These are phyloP conservation scores for Pythium angustatum DNA, from an alignment of 352 stramenopile genomes.

Conservation along the genomic window DNA sequence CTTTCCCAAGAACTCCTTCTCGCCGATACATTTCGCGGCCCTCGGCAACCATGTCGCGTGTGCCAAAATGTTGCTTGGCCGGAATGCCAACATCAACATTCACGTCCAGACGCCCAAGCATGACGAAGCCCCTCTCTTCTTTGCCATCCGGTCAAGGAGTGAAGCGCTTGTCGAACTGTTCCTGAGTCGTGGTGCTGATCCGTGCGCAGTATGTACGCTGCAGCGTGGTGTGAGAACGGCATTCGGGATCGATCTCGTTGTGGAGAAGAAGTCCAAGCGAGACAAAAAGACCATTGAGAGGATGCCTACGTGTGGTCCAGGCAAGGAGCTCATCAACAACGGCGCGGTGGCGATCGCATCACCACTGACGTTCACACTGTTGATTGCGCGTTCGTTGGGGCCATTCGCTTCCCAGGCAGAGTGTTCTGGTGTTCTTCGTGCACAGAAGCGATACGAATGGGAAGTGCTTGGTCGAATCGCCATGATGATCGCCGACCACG, in stretches of 20 bases:
- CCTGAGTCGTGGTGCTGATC: constrained; percentile 40
- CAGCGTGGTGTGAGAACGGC: constrained; percentile 36
- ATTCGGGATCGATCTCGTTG: constrained; percentile 34
- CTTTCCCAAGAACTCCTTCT: constrained; percentile 47
- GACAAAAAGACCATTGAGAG: constrained; percentile 1
- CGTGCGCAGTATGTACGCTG: constrained; percentile 45
- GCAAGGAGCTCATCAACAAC: constrained; percentile 20
- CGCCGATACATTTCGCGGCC: constrained; percentile 58
- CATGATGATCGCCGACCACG: constrained; percentile 33
- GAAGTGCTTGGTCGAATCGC: constrained; percentile 43
- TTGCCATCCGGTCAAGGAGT: constrained; percentile 57
- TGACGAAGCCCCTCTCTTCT: constrained; percentile 55
- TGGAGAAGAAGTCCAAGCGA: constrained; percentile 4
- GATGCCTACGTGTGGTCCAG: constrained; percentile 10
- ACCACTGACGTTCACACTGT: constrained; percentile 49
- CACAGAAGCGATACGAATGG: constrained; percentile 39
- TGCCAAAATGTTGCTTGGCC: constrained; percentile 42
- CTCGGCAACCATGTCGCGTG: constrained; percentile 43
- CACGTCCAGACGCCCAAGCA: constrained; percentile 33
- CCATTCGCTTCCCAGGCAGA: constrained; percentile 36
- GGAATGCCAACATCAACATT: constrained; percentile 42
- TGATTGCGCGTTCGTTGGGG: constrained; percentile 34
- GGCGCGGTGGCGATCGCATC: constrained; percentile 33
- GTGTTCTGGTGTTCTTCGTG: constrained; percentile 7
- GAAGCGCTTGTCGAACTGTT: constrained; percentile 50